Evolutionary conservation across 148 eudicot species (phyloP), one percentile per base, ranked within the genome.

Genomic region (Gaultheria prostrata): DNA sequence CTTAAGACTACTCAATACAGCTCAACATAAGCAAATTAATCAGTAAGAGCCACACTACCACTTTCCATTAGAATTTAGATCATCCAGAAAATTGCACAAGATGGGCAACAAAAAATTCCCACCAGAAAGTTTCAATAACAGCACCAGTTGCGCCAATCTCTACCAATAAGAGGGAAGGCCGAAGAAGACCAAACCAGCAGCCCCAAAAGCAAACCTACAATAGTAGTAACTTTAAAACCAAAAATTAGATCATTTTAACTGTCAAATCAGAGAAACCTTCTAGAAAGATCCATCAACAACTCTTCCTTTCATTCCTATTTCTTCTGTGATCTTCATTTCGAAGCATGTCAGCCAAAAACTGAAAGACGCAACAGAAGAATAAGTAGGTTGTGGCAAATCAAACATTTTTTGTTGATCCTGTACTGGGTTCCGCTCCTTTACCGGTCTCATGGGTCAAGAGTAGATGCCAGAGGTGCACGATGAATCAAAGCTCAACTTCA

Each of bases 401-500:
- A 17, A 8, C 35, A 28, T 30, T 67, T 49, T 71, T 43, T 46
- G 51, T 24, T 77, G 4, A 1, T 83, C 63, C 48, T 21, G 63
- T 28, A 67, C 13, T 30, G 35, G 6, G 33, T 67, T 67, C 35
- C 32, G 1, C 65, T 59, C 26, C 65, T 59, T 26, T 26, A 3
- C 24, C 70, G n/a, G 70, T 63, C 70, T 63, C 17, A 8, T n/a
- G 32, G 70, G 70, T 63, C 65, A 59, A 59, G 65, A 59, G 65
- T 18, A 33, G 70, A 79, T 28, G 35, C 20, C n/a, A 11, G 69
- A 49, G 32, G 54, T 73, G 86, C 79, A 46, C 50, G 88, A 76
- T 74, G 85, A 73, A 75, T 89, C 77, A 12, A 78, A 46, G 79
- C 81, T 85, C 54, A 77, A 70, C 76, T 85, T 88, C 35, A 88